A percentile compares a stretch with the other conserved stretches of the same genome.
phyloP scores from a whole-genome alignment of 225 moss, liverwort and hornwort species.

The Antitrichia curtipendula region DNA sequence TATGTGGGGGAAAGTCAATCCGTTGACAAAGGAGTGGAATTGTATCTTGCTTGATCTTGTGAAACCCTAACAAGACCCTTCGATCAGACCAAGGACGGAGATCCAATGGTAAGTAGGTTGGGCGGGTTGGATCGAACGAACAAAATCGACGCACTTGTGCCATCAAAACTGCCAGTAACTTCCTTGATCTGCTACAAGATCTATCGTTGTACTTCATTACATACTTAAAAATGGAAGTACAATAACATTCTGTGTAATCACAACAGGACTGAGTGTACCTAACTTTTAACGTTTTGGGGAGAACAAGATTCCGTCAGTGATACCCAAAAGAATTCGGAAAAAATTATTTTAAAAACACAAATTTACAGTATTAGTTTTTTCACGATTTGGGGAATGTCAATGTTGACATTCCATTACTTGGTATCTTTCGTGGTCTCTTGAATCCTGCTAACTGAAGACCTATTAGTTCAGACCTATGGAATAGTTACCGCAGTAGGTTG shows the following conservation, averaged over 20 bases:
- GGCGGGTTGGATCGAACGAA: no score
- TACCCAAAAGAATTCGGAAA: fast-evolving
- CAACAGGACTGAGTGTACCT: background rate
- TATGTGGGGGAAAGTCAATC: background rate
- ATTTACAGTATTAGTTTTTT: background rate
- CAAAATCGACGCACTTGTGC: background rate
- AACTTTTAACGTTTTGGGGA: background rate
- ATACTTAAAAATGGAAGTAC: background rate
- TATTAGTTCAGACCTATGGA: no score
- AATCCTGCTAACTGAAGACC: no score
- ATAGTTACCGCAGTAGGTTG: background rate
- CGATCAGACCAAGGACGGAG: background rate
- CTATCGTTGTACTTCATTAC: no score
- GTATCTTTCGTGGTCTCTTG: background rate
- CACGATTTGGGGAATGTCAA: background rate
- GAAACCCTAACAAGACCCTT: background rate
- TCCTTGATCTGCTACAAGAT: no score
- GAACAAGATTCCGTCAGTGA: no score
- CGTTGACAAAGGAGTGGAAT: background rate
- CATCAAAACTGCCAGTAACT: no score
- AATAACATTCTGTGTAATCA: background rate
- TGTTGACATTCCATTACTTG: background rate
- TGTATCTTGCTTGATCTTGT: background rate
- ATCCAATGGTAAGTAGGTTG: background rate
- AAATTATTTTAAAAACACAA: fast-evolving